Base-by-base conservation (phyloP, 495 filamentous ascomycete genomes). In the Rhypophila decipiens region DNA sequence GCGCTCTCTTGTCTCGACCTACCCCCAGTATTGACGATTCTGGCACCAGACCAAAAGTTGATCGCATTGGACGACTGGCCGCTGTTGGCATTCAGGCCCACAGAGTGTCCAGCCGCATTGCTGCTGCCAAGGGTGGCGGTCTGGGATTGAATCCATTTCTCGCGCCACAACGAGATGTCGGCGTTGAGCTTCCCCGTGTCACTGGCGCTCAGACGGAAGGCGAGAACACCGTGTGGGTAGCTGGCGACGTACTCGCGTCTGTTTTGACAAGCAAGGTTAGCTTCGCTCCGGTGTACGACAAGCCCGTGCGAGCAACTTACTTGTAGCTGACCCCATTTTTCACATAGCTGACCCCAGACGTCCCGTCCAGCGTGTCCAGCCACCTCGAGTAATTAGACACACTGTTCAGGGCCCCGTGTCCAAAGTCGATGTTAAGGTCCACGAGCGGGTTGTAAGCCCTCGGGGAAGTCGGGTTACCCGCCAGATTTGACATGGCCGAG, bases 371-470 rank as follows among this genome's bases (percentile, higher is more conserved):
- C 27, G 27, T 31, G 13, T 31, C 27, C 27, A 31, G 27, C 27
- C 27, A 31, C 7, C 27, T 7, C 7, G 27, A 7, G 13, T 31
- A 31, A 31, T 7, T 7, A 31, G 27, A 31, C 7, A 31, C 13
- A 31, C 27, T 13, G n/a, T n/a, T n/a, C n/a, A n/a, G n/a, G 27
- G 58, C 44, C 0, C 44, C 34, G 5, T 50, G 34, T 43, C 74
- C 69, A 55, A 78, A 72, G 39, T 77, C 67, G 22, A 79, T 24
- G 21, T 60, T 67, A 8, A 77, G 37, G 24, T 68, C 65, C 2
- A 66, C 73, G 2, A 75, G 63, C 21, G 72, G 67, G 33, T 78
- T 65, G 43, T 78, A 78, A n/a, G 13, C 13, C 13, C 27, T 69
- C 58, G 13, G 69, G 62, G 57, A 61, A 21, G 61, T 66, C n/a